Evolutionary conservation across 2,329 filamentous ascomycete species (phyloP), one percentile per base, ranked within the genome.

Genomic region (Metarhizium rileyi): DNA sequence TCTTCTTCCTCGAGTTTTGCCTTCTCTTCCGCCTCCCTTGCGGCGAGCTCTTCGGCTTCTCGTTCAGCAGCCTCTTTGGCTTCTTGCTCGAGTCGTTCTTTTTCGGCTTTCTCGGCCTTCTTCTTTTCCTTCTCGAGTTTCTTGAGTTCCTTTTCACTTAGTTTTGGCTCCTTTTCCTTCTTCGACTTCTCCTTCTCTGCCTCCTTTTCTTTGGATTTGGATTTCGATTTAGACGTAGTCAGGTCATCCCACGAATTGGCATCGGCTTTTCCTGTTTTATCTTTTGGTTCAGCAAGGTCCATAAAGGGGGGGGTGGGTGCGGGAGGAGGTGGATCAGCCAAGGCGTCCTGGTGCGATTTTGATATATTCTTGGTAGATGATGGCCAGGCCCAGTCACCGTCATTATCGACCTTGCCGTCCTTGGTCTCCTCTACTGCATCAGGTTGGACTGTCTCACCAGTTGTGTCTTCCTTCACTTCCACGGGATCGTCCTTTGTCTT

Each of bases 41-140:
- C 52, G 30, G 54, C 57, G 16, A 61, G 62, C 46, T 65, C 66
- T 52, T 68, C 64, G 50, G 58, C 63, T 33, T 61, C 59, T 42
- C 46, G 55, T 41, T 58, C 53, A 46, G 56, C 57, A 1, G 60
- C 58, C 28, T 62, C 59, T 44, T 56, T 55, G 20, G 52, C 56
- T 44, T 57, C 55, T 36, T 58, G 53, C 26, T 59, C 59, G 4
- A 59, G 54, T 36, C 56, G 53, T 61, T 66, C 61, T 53, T 63
- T 60, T 64, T 68, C 36, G 61, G 64, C 62, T 67, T 69, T 65
- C 58, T 74, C 71, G 35, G 61, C 63, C 57, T 71, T 70, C 27
- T 66, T 68, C 59, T 70, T 72, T 55, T 73, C 67, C 58, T 73
- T 73, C 47, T 76, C 73, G 22, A 75, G 71, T 57, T 74, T 74